Evolutionary conservation across 805 yeast species (phyloP).

Genomic region (Hanseniaspora lachancei): DNA sequence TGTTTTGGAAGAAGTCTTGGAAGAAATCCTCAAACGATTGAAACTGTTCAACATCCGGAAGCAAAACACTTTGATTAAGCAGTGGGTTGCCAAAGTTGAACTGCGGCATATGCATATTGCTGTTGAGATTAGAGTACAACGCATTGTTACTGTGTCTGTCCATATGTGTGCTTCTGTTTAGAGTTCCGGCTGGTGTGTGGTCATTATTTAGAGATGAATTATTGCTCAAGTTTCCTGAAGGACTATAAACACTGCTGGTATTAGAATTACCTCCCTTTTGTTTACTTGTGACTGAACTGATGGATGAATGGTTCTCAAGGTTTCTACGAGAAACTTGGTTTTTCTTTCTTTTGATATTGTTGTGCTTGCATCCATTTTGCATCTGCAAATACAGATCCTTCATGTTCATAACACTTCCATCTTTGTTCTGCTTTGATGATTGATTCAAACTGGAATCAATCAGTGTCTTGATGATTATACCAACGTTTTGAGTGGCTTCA

Average conservation of each 20-base stretch:
- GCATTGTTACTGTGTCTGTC: background rate
- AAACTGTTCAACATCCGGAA: constrained; percentile 39
- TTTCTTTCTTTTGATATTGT: constrained; percentile 15
- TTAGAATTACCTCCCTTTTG: background rate
- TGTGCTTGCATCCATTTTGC: constrained; percentile 13
- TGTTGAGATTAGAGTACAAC: background rate
- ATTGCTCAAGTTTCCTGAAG: background rate
- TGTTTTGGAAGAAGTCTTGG: constrained; percentile 32
- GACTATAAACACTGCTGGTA: background rate
- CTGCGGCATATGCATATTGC: background rate
- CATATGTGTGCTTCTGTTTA: background rate
- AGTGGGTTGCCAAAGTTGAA: constrained; percentile 1
- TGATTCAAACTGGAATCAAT: constrained; percentile 33
- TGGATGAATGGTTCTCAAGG: constrained; percentile 14
- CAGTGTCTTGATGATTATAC: constrained; percentile 39
- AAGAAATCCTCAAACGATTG: constrained; percentile 46
- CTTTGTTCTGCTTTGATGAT: constrained; percentile 16
- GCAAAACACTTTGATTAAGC: constrained; percentile 9
- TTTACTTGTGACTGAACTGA: constrained; percentile 15
- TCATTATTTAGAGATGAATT: background rate
- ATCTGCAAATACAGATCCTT: constrained; percentile 15
- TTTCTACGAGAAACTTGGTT: constrained; percentile 9
- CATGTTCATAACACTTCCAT: constrained; percentile 2
- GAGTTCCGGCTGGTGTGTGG: background rate
- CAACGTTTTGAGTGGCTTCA: constrained; percentile 49